Conservation (phyloP, 208 protist genomes). For the Porcisia deanei region DNA sequence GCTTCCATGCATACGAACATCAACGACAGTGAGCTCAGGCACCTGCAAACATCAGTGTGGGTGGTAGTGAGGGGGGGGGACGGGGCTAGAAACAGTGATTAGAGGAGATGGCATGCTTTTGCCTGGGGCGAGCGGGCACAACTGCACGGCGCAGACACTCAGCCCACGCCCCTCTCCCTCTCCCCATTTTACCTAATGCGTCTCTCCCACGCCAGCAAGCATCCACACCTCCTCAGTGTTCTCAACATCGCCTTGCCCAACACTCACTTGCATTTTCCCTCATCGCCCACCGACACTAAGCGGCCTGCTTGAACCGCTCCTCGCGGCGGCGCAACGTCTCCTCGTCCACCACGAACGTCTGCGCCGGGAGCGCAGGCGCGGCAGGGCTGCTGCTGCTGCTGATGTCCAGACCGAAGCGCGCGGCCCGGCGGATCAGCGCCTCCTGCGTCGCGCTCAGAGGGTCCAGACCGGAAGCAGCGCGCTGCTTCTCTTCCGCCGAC, state of each 20-base stretch:
- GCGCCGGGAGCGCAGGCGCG: constrained; percentile 25
- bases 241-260: background rate
- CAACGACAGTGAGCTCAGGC: background rate
- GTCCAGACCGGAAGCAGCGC: constrained; percentile 56
- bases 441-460: constrained; percentile 63
- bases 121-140: background rate
- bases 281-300: background rate
- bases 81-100: background rate
- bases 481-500: constrained; percentile 54
- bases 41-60: background rate
- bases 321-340: constrained; percentile 62
- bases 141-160: background rate
- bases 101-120: background rate
- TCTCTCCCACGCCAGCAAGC: background rate
- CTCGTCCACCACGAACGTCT: constrained; percentile 50
- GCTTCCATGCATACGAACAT: background rate
- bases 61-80: background rate
- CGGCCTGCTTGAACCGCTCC: constrained; percentile 53
- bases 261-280: background rate
- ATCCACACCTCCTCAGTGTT: background rate
- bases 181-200: background rate
- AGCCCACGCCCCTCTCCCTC: background rate
- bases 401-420: constrained; percentile 63
- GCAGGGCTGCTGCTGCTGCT: constrained; percentile 17
- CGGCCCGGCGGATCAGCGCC: constrained; percentile 64